A percentile compares a stretch with the other conserved stretches of the same genome.
phyloP scores from a whole-genome alignment of 805 yeast species.

The Dipodascopsis uninucleata region DNA sequence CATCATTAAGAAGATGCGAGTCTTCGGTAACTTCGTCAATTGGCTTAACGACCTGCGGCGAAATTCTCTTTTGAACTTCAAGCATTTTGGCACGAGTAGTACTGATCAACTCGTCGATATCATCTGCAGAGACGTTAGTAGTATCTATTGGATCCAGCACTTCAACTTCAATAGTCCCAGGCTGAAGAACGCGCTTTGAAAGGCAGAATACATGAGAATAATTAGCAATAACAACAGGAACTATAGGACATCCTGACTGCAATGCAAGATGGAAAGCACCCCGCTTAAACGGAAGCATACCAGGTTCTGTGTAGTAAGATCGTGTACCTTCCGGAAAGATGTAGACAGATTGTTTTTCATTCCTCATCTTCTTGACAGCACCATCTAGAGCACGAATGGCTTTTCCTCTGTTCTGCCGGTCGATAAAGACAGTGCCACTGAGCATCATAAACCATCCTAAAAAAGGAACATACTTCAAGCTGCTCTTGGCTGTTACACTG shows the following conservation, averaged over 20 bases:
- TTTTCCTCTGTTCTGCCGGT: slow-evolving; percentile 70
- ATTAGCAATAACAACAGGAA: slow-evolving; percentile 85
- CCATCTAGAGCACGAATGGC: slow-evolving; percentile 69
- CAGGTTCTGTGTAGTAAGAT: slow-evolving; percentile 66
- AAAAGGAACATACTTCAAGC: slow-evolving; percentile 78
- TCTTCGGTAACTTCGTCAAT: too few species aligned
- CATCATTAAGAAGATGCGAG: too few species aligned
- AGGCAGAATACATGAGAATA: slow-evolving; percentile 69
- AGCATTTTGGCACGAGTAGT: slow-evolving; percentile 59
- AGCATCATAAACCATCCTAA: slow-evolving; percentile 85
- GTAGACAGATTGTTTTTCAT: slow-evolving; percentile 68
- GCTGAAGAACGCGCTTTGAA: slow-evolving; percentile 58
- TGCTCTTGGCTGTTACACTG: slow-evolving; percentile 87
- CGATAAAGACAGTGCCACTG: slow-evolving; percentile 87
- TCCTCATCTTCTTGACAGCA: slow-evolving; percentile 62
- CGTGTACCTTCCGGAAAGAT: slow-evolving; percentile 98
- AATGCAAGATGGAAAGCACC: slow-evolving; percentile 98
- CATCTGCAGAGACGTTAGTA: slow-evolving; percentile 62
- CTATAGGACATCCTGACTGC: slow-evolving; percentile 82
- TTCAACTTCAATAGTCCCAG: slow-evolving; percentile 59
- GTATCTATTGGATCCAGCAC: slow-evolving; percentile 82
- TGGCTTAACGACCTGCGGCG: slow-evolving; percentile 8
- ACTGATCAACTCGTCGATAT: slow-evolving; percentile 58
- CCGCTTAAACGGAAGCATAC: slow-evolving; percentile 82
- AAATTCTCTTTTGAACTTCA: slow-evolving; percentile 23